Evolutionary conservation across 495 filamentous ascomycete species (phyloP).

Genomic region (Aspergillus coremiiformis): DNA sequence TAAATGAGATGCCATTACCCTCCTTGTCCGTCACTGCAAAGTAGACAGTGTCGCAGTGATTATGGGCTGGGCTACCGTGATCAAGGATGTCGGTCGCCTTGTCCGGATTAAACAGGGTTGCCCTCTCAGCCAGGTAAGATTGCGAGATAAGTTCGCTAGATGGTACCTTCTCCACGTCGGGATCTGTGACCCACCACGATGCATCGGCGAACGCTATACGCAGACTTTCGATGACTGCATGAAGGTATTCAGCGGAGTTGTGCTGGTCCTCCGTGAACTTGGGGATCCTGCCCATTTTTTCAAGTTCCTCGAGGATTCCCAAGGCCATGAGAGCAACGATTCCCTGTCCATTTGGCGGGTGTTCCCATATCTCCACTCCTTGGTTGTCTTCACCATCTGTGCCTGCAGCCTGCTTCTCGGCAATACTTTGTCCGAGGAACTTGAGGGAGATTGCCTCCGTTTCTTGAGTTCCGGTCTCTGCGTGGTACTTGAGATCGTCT

Average conservation of each 20-base stretch:
- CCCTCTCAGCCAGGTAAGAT: constrained; percentile 60
- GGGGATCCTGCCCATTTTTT: constrained; percentile 62
- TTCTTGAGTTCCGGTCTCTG: constrained; percentile 65
- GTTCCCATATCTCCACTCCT: constrained; percentile 87
- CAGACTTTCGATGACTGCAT: constrained; percentile 81
- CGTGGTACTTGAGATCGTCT: constrained; percentile 71
- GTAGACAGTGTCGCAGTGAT: constrained; percentile 85
- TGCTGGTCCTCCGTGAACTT: constrained; percentile 61
- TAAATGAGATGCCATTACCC: constrained; percentile 92
- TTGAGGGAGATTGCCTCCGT: constrained; percentile 73
- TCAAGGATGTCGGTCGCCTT: constrained; percentile 48
- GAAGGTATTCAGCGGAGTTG: constrained; percentile 73
- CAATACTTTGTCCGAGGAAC: constrained; percentile 63
- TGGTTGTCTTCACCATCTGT: constrained; percentile 39
- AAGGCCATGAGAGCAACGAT: constrained; percentile 92
- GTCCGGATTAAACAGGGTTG: constrained; percentile 57
- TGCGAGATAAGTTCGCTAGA: constrained; percentile 51
- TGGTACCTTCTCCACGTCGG: constrained; percentile 60
- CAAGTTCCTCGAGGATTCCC: constrained; percentile 80
- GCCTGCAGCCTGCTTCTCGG: constrained; percentile 37
- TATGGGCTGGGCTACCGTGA: constrained; percentile 63
- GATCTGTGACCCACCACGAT: constrained; percentile 83
- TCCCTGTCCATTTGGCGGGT: constrained; percentile 96
- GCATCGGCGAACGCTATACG: constrained; percentile 92
- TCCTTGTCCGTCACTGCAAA: constrained; percentile 71